Evolutionary conservation across 164 flowering plant genomes (phyloP), one percentile per base, ranked within the genome.

Genomic region (Vitis rupestris): DNA sequence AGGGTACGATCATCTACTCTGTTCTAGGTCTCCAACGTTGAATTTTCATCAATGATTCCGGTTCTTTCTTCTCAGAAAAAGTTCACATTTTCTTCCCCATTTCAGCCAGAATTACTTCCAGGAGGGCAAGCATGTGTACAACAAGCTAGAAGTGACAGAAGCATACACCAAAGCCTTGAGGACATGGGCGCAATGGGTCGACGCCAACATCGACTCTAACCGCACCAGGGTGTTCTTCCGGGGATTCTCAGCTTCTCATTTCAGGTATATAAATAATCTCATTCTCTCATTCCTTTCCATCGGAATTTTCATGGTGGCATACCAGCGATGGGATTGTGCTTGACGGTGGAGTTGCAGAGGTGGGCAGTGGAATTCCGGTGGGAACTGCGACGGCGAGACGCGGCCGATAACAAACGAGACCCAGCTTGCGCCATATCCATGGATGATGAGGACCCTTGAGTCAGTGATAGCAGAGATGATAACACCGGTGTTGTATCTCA

Each of bases 171-270:
- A 74, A 66, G 93, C 89, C 0, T 53, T 88, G 52, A 66, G 19
- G 9, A 88, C 93, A 7, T 88, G 93, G 93, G 86, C 86, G 19
- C 58, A 68, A n/a, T 88, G 93, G 90, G 79, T 86, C 27, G 90
- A 88, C 71, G 10, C 74, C 3, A 81, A 85, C 53, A 69, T 88
- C 37, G 51, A 86, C 54, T 54, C 75, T 2, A 72, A 16, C 16
- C 73, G 72, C 4, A 82, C 90, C n/a, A 62, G 66, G 30, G 83
- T 88, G 66, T 82, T 88, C 70, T 88, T 86, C 53, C 51, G 72
- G 0, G 87, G 90, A 19, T 86, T 80, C 77, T 85, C 92, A 0
- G 75, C 85, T 63, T 81, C 90, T 57, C 92, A 88, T 68, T 88
- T 83, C 83, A 81, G 71, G 91, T 87, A 72, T 29, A 37, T 14